phyloP scores from a whole-genome alignment of 2,329 filamentous ascomycete species.

The Colletotrichum sublineola region DNA sequence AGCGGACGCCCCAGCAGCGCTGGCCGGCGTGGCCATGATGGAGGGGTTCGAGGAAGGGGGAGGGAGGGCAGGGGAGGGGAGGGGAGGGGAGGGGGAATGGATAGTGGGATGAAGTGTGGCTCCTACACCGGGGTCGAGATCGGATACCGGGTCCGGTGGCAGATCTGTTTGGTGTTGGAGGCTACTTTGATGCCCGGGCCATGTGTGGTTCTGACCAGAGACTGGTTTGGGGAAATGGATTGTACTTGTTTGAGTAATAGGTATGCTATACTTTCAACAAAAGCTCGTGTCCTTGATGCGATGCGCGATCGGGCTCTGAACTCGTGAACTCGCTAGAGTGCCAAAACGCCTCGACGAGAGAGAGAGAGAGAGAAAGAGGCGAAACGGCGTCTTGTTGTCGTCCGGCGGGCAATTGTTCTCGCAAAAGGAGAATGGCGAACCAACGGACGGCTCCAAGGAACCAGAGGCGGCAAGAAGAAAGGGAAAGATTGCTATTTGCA shows the following conservation, averaged over 20 bases:
- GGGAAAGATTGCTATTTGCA: neutral
- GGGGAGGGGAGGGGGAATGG: neutral
- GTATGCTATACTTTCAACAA: neutral
- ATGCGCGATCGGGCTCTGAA: neutral
- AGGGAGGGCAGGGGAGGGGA: too few relatives aligned
- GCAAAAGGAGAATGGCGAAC: neutral
- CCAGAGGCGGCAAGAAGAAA: neutral
- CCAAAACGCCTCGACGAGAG: conserved; percentile 4
- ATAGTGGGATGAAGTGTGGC: neutral
- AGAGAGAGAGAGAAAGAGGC: neutral
- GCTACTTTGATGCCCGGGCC: conserved; percentile 38
- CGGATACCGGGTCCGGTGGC: conserved; percentile 12
- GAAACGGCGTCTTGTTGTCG: conserved; percentile 19
- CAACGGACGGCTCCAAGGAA: conserved; percentile 11
- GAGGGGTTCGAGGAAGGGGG: neutral
- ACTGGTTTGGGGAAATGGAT: conserved; percentile 9
- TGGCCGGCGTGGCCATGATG: conserved; percentile 41
- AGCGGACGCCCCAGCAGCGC: conserved; percentile 30
- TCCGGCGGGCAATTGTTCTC: conserved; percentile 12
- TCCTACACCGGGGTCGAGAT: conserved; percentile 18
- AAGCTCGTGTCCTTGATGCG: conserved; percentile 34
- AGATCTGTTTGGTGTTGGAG: conserved; percentile 22
- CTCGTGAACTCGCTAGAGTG: neutral
- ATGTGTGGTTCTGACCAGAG: conserved; percentile 16
- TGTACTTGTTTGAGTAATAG: conserved; percentile 2